Base-by-base conservation (phyloP, 495 filamentous ascomycete species). In the Aspergillus bertholletiae region DNA sequence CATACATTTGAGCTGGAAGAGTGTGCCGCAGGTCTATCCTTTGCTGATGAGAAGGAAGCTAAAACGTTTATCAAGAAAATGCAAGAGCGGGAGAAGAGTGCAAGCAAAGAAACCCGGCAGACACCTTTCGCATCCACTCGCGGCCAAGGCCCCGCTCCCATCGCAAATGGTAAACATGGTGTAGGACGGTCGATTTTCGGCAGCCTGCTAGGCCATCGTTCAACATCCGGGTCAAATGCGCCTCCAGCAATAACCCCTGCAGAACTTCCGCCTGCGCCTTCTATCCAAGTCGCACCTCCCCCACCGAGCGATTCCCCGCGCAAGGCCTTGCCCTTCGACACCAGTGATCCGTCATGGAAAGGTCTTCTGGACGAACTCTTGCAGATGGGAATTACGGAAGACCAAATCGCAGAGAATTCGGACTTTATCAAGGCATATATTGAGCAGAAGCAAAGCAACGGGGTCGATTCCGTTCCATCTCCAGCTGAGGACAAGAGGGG, bases 381-480 rank as follows among this genome's bases (percentile, higher is more conserved):
- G 60, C 74, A 82, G 24, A 91, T 96, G 85, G 94, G 93, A 3
- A 89, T 97, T 41, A 95, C 89, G 1, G 88, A 94, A 62, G 93
- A 96, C 64, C 87, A 94, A 60, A 94, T 97, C 53, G 85, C 83
- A 50, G 88, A 95, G 53, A 92, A 97, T 63, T 87, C 91, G 37
- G 93, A 96, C 49, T 97, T 97, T 60, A 98, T 97, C 69, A 90
- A 93, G 69, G 79, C 85, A 17, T 98, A 94, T 63, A 87, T 97
- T 59, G 86, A 86, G 58, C 81, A 94, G 67, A 84, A 90, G 61
- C 88, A 93, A 67, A 80, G 80, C 26, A 77, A 78, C 46, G 61
- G 72, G 72, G 58, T 72, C 44, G 67, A 71, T 59, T 51, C 61
- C 30, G 54, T 39, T 26, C 59, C 66, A 26, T 54, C 64, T 23